A percentile compares a stretch with the other conserved stretches of the same genome.
Conservation (phyloP, 345 rosid genomes). For the Arabis alpina region DNA sequence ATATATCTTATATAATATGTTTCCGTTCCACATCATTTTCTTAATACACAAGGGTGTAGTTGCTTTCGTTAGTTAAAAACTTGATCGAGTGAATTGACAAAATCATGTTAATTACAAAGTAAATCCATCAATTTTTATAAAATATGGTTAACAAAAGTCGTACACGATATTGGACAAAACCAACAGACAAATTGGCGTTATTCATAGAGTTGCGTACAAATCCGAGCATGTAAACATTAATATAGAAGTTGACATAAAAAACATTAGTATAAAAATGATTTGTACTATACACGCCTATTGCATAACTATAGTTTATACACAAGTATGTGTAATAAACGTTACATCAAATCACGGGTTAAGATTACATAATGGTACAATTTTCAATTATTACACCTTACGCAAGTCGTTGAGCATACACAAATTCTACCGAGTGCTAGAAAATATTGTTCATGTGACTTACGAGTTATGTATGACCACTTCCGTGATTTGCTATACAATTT, state of each 20-base stretch:
- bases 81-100: too few relatives aligned
- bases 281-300: neutral
- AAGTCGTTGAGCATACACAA: constrained; percentile 26
- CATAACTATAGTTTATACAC: neutral
- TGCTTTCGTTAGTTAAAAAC: too few relatives aligned
- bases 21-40: too few relatives aligned
- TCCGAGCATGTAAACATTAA: constrained; percentile 21
- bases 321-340: constrained; percentile 5
- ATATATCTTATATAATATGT: too few relatives aligned
- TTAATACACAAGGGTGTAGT: too few relatives aligned
- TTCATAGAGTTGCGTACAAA: constrained; percentile 34
- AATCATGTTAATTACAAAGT: too few relatives aligned
- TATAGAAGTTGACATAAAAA: constrained; percentile 15
- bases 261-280: constrained; percentile 3
- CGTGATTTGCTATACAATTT: neutral
- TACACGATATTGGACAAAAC: constrained; percentile 16
- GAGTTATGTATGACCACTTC: constrained; percentile 9
- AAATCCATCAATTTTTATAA: too few relatives aligned
- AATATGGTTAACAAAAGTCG: neutral
- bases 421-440: constrained; percentile 33
- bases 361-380: constrained; percentile 12
- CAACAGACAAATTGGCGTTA: constrained; percentile 14
- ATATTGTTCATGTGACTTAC: constrained; percentile 23
- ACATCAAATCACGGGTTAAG: constrained; percentile 40
- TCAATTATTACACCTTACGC: constrained; percentile 7